Percentiles rank a stretch among this genome's conserved stretches.
These are phyloP conservation scores for Inga leiocalycina DNA, from an alignment of 306 rosid genomes.

Conservation along the genomic window DNA sequence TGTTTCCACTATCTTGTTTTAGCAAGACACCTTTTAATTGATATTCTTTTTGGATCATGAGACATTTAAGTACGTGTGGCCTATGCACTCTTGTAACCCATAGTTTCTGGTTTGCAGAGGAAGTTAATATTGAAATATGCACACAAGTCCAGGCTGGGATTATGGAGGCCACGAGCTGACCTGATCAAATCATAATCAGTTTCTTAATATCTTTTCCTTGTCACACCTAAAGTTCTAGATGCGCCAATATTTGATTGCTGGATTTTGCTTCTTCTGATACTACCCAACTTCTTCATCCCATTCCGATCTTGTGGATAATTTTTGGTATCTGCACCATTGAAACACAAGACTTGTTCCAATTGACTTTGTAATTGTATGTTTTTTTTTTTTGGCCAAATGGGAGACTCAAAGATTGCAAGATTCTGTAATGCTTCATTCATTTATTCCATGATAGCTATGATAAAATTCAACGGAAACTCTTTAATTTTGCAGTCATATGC, in stretches of 20 bases:
- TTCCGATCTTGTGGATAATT: conserved; percentile 27
- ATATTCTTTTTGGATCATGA: background rate
- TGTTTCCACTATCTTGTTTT: conserved; percentile 12
- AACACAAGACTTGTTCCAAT: conserved; percentile 16
- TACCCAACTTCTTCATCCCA: conserved; percentile 15
- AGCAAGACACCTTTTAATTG: background rate
- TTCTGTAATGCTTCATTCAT: conserved; percentile 6
- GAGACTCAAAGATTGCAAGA: background rate
- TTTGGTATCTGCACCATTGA: conserved; percentile 26
- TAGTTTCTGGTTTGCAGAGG: conserved; percentile 62
- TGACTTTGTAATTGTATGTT: conserved; percentile 22
- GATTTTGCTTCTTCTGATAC: conserved; percentile 19
- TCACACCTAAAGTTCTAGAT: conserved; percentile 6
- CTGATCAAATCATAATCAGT: conserved; percentile 48
- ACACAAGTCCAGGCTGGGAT: conserved; percentile 87
- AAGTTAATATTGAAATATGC: conserved; percentile 76
- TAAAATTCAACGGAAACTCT: conserved; percentile 4
- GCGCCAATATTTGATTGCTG: background rate
- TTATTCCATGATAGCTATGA: background rate
- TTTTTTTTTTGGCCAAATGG: background rate
- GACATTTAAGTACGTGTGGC: background rate
- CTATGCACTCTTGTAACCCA: conserved; percentile 23
- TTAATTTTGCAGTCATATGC: conserved; percentile 2
- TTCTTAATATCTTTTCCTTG: conserved; percentile 10
- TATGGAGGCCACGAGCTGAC: conserved; percentile 78